A percentile compares a stretch with the other conserved stretches of the same genome.
These are phyloP conservation scores for Gossypium anomalum DNA, from an alignment of 345 rosid genomes.

Conservation along the genomic window DNA sequence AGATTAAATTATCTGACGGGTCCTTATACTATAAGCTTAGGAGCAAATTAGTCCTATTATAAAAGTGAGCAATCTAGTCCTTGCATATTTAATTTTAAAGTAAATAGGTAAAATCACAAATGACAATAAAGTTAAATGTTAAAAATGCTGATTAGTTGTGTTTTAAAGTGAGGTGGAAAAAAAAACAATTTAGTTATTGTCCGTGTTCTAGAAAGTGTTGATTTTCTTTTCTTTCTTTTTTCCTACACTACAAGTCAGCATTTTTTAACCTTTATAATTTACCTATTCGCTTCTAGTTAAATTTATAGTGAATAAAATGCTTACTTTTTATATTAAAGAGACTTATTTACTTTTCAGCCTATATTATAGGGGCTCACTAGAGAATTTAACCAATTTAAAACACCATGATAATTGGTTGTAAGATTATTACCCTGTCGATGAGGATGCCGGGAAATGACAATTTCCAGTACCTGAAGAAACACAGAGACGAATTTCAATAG, in stretches of 20 bases:
- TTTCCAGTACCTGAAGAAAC: constrained; percentile 64
- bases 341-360: background rate
- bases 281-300: background rate
- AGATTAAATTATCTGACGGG: background rate
- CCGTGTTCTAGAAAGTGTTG: background rate
- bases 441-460: constrained; percentile 58
- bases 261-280: too few species aligned
- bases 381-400: background rate
- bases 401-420: constrained; percentile 1
- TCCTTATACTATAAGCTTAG: background rate
- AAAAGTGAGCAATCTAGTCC: background rate
- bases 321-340: background rate
- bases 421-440: constrained; percentile 33
- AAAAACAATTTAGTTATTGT: background rate
- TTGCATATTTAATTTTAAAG: background rate
- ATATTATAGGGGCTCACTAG: background rate
- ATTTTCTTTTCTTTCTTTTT: background rate
- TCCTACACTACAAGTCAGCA: background rate
- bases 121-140: too few species aligned
- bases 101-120: background rate
- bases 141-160: too few species aligned
- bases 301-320: background rate
- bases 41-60: background rate
- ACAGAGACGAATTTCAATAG: constrained; percentile 8
- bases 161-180: too few species aligned